These are phyloP conservation scores for Xerocomus tenax DNA, from an alignment of 1,284 basidiomycete species.

Conservation along the genomic window DNA sequence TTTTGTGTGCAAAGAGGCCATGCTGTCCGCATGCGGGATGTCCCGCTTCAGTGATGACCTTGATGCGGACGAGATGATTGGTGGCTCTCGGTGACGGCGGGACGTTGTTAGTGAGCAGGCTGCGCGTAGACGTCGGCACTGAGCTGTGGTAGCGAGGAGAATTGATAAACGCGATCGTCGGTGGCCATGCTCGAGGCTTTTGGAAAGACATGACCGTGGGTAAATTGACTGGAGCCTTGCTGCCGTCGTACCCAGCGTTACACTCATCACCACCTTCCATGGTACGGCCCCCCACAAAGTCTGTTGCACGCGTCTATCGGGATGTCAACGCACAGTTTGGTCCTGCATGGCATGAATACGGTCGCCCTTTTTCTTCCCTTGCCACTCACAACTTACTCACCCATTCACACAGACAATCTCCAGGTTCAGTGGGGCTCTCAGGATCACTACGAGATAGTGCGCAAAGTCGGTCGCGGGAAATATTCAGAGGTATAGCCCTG, in stretches of 20 bases:
- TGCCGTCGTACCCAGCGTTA: neutral
- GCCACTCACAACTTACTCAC: constrained; percentile 19
- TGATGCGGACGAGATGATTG: constrained; percentile 35
- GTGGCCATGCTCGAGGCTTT: constrained; percentile 44
- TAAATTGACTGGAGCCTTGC: constrained; percentile 15
- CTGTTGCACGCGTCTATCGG: constrained; percentile 65
- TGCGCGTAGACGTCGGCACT: constrained; percentile 34
- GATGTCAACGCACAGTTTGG: constrained; percentile 68
- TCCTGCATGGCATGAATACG: constrained; percentile 75
- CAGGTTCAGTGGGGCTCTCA: constrained; percentile 93
- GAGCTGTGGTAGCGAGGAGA: constrained; percentile 47
- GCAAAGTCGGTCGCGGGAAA: constrained; percentile 94
- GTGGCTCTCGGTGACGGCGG: constrained; percentile 11
- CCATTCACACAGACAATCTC: constrained; percentile 59
- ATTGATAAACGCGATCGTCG: constrained; percentile 39
- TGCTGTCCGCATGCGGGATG: constrained; percentile 79
- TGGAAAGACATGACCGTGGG: constrained; percentile 26
- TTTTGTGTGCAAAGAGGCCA: constrained; percentile 72
- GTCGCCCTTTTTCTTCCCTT: constrained; percentile 24
- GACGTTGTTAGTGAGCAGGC: constrained; percentile 26
- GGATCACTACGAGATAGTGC: constrained; percentile 97
- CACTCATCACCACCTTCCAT: constrained; percentile 33
- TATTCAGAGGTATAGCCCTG: constrained; percentile 73
- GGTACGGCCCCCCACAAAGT: constrained; percentile 60
- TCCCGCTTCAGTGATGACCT: constrained; percentile 33